phyloP scores from a whole-genome alignment of 805 yeast species.

The Zygoascus flipseniorum region DNA sequence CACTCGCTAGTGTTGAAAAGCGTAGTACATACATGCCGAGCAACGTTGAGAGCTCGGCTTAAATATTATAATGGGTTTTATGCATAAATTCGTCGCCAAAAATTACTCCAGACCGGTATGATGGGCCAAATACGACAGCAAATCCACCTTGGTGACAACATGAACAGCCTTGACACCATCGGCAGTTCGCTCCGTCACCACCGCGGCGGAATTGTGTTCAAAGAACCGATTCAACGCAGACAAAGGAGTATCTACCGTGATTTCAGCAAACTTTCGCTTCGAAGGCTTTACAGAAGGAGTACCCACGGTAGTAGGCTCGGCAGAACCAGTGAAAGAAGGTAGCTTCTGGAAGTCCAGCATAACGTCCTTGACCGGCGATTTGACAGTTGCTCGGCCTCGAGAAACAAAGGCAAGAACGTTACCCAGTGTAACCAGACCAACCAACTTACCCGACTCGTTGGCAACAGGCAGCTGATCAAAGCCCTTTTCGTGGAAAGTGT shows the following conservation, averaged over 20 bases:
- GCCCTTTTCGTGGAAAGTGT: slow-evolving; percentile 62
- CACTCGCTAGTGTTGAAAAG: neutral
- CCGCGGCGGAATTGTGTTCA: slow-evolving; percentile 77
- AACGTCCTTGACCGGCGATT: slow-evolving; percentile 48
- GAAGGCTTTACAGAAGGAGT: slow-evolving; percentile 31
- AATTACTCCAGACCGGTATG: slow-evolving; percentile 3
- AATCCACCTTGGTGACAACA: slow-evolving; percentile 81
- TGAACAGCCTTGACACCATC: slow-evolving; percentile 59
- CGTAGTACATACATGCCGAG: neutral
- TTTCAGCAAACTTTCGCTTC: slow-evolving; percentile 57
- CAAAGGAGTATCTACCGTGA: slow-evolving; percentile 58
- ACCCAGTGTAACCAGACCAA: slow-evolving; percentile 72
- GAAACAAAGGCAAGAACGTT: slow-evolving; percentile 61
- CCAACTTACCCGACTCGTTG: slow-evolving; percentile 45
- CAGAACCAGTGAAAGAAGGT: slow-evolving; percentile 43
- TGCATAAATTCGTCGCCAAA: neutral
- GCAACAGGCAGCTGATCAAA: slow-evolving; percentile 83
- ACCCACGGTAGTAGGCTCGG: slow-evolving; percentile 29
- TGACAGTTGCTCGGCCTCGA: slow-evolving; percentile 46
- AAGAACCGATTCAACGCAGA: slow-evolving; percentile 66
- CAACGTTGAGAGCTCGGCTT: neutral
- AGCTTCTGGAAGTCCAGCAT: slow-evolving; percentile 70
- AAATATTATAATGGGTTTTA: neutral
- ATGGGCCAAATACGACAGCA: slow-evolving; percentile 41
- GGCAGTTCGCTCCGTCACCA: slow-evolving; percentile 53